Conservation (phyloP, 306 rosid species). For the Gillenia trifoliata region DNA sequence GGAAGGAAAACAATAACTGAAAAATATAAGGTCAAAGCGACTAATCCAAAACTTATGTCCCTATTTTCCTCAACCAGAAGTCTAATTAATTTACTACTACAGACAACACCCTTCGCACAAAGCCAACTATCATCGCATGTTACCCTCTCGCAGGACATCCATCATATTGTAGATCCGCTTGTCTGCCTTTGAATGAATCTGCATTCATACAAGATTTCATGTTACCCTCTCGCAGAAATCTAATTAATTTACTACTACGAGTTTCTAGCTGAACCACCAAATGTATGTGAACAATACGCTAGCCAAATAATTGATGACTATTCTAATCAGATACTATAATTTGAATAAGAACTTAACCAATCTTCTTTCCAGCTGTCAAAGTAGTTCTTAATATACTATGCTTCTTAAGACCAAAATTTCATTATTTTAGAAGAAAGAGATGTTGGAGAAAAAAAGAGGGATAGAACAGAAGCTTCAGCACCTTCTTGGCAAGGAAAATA, state of each 20-base stretch:
- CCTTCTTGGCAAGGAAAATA: constrained; percentile 82
- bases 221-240: too few species aligned
- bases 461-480: constrained; percentile 25
- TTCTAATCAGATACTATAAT: not conserved
- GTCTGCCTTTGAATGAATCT: constrained; percentile 49
- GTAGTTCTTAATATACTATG: not conserved
- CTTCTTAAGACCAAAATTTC: not conserved
- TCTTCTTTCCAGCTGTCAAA: not conserved
- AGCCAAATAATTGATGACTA: not conserved
- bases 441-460: not conserved
- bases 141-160: constrained; percentile 78
- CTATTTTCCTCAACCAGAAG: not conserved
- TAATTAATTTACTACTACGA: too few species aligned
- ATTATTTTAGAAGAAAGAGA: not conserved
- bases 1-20: not conserved
- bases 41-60: not conserved
- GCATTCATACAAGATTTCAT: constrained; percentile 22
- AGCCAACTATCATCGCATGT: constrained; percentile 44
- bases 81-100: not conserved
- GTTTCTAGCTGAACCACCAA: not conserved
- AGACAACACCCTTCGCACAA: not conserved
- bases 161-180: constrained; percentile 69
- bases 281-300: not conserved
- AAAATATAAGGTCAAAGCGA: not conserved
- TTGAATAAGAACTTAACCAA: not conserved